Evolutionary conservation across 805 yeast genomes (phyloP).

Genomic region (Metschnikowia baotianmanensis): DNA sequence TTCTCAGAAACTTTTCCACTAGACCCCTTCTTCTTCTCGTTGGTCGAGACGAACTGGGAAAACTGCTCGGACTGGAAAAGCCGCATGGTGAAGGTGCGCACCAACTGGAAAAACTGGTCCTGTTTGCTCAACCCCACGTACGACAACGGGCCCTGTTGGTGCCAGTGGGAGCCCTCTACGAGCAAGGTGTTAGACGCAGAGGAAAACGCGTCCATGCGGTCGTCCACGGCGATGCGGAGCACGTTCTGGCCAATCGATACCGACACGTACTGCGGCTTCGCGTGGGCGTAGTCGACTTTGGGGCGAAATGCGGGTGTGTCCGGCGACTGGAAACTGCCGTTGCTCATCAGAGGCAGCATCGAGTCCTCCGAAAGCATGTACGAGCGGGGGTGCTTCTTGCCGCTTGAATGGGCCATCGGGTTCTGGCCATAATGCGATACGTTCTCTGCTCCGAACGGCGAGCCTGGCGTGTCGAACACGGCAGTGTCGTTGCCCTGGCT

Average conservation of each 20-base stretch:
- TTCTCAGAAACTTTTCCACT: too few relatives aligned
- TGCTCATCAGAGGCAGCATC: slow-evolving; percentile 3
- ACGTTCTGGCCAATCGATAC: slow-evolving; percentile 37
- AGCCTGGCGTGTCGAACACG: too few relatives aligned
- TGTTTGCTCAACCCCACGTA: slow-evolving; percentile 40
- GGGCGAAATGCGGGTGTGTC: not conserved
- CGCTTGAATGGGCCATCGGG: too few relatives aligned
- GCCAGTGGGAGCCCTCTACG: slow-evolving; percentile 39
- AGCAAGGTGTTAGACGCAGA: slow-evolving; percentile 34
- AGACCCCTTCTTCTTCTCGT: slow-evolving; percentile 3
- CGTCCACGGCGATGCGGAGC: slow-evolving; percentile 32
- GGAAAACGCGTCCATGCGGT: slow-evolving; percentile 31
- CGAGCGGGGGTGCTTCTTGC: too few relatives aligned
- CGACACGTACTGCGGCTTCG: slow-evolving; percentile 20
- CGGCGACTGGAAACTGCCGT: slow-evolving; percentile 4
- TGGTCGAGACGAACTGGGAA: slow-evolving; percentile 26
- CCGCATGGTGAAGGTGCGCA: slow-evolving; percentile 34
- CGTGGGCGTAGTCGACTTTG: not conserved
- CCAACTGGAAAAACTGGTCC: slow-evolving; percentile 38
- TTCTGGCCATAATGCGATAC: too few relatives aligned
- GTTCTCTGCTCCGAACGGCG: too few relatives aligned
- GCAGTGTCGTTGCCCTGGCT: too few relatives aligned
- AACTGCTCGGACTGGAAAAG: slow-evolving; percentile 36
- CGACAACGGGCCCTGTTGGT: slow-evolving; percentile 39
- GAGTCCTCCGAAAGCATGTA: not conserved